Percentiles rank a stretch among this genome's conserved stretches.
Evolutionary conservation across 805 yeast species (phyloP).

Genomic region (Candida pini): DNA sequence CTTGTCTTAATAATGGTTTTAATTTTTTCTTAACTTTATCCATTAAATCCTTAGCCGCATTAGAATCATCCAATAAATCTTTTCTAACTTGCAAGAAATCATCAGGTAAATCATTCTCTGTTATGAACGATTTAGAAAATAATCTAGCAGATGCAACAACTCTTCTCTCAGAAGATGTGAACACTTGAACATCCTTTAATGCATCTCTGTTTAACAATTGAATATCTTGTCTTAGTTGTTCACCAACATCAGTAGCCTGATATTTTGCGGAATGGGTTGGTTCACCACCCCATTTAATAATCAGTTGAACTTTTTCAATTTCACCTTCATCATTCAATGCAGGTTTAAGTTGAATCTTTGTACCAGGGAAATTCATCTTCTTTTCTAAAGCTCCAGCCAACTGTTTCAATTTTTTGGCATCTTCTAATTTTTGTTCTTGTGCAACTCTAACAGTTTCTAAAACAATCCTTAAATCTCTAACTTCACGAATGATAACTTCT

Average conservation of each 20-base stretch:
- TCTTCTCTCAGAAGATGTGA: constrained; percentile 90
- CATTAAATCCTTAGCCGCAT: constrained; percentile 97
- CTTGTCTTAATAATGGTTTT: constrained; percentile 90
- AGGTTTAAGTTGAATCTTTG: constrained; percentile 94
- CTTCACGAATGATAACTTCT: constrained; percentile 91
- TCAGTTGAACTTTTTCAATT: constrained; percentile 93
- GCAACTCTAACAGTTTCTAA: constrained; percentile 81
- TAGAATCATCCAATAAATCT: constrained; percentile 90
- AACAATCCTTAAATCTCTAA: constrained; percentile 78
- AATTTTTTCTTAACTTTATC: constrained; percentile 95
- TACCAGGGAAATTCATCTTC: constrained; percentile 89
- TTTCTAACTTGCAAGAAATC: constrained; percentile 79
- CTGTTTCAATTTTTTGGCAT: constrained; percentile 66
- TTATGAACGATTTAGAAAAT: constrained; percentile 71
- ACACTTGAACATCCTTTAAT: constrained; percentile 78
- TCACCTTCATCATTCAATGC: constrained; percentile 57
- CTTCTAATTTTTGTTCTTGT: constrained; percentile 73
- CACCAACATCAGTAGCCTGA: constrained; percentile 94
- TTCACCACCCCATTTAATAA: constrained; percentile 98
- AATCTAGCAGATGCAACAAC: constrained; percentile 89
- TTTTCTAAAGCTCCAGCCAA: constrained; percentile 80
- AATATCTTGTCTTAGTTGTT: constrained; percentile 88
- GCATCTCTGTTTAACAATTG: constrained; percentile 80
- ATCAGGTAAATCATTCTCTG: constrained; percentile 64
- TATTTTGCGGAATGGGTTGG: constrained; percentile 96